Evolutionary conservation across 371 early-diverging fungal genomes (phyloP), one percentile per base, ranked within the genome.

Genomic region (Coemansia sp.): DNA sequence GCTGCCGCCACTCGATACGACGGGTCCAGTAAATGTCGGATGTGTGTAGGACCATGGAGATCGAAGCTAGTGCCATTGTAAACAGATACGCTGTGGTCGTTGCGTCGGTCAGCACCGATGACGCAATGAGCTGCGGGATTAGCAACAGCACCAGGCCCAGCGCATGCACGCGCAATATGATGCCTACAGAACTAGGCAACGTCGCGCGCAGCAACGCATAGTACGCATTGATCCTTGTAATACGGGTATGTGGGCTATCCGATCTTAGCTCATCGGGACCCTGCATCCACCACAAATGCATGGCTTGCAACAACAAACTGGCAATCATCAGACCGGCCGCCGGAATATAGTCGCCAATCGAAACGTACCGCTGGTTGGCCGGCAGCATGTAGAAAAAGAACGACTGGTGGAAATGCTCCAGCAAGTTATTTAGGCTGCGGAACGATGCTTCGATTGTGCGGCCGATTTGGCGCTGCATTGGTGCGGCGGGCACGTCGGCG

Each of bases 381-480:
- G 92, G 90, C 68, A 96, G 83, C 14, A 95, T 80, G 77, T 98
- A 98, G 68, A 97, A 95, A 84, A 94, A 95, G 83, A 92, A 96
- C 8, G 96, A 92, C 69, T 97, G 97, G 70, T 98, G 98, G 37
- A 98, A 86, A 63, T 93, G 90, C 69, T 98, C 98, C 44, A 98
- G 83, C 52, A 98, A 74, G 75, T 97, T 97, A 84, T 93, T 96
- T 58, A 95, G 80, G 65, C 93, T 93, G 53, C 95, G 89, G 67
- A 93, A 82, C 0, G 89, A 83, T 0, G 91, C 88, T 73, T 98
- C 98, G 2, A 95, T 71, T 12, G 90, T 68, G 48, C 96, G 72
- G 14, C 81, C 80, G 9, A 77, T 23, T 2, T 63, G 42, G 7
- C 50, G 57, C 5, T 73, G 23, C 7, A 56, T 40, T 9, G 42